Percentiles rank a stretch among this genome's conserved stretches.
Conservation (phyloP, 768 basidiomycete species). For the Xerocomellus amylosporus region DNA sequence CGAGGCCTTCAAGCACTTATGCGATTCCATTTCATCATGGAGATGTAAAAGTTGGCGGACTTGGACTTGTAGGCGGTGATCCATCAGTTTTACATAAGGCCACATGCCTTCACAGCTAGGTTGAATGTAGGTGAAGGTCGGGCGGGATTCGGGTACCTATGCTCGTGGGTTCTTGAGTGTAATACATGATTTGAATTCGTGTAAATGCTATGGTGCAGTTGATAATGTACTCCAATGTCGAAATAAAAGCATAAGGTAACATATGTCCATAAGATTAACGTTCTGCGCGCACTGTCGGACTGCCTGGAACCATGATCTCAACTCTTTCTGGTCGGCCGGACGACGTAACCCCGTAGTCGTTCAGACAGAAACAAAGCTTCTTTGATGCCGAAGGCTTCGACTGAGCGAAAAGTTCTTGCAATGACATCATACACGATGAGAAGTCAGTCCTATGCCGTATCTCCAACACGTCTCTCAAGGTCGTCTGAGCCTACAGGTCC, state of each 20-base stretch:
- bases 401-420: conserved; percentile 23
- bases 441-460: conserved; percentile 9
- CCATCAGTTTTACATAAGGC: not conserved
- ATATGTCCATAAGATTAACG: conserved; percentile 16
- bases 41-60: conserved; percentile 21
- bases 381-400: conserved; percentile 8
- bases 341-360: not conserved
- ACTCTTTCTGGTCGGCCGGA: conserved; percentile 9
- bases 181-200: conserved; percentile 3
- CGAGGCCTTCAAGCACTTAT: not conserved
- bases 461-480: conserved; percentile 13
- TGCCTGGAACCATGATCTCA: conserved; percentile 20
- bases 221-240: conserved; percentile 11
- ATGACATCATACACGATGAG: conserved; percentile 13
- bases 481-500: conserved; percentile 17
- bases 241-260: conserved; percentile 7
- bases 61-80: not conserved
- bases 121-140: not conserved
- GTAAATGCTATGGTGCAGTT: conserved; percentile 10
- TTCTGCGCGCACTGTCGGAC: conserved; percentile 17
- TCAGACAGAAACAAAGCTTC: conserved; percentile 8
- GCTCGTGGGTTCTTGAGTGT: not conserved
- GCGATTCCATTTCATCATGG: conserved; percentile 20
- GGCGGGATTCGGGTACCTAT: not conserved
- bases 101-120: too few species aligned